A percentile compares a stretch with the other conserved stretches of the same genome.
Conservation (phyloP, 495 filamentous ascomycete genomes). For the Talaromyces proteolyticus region DNA sequence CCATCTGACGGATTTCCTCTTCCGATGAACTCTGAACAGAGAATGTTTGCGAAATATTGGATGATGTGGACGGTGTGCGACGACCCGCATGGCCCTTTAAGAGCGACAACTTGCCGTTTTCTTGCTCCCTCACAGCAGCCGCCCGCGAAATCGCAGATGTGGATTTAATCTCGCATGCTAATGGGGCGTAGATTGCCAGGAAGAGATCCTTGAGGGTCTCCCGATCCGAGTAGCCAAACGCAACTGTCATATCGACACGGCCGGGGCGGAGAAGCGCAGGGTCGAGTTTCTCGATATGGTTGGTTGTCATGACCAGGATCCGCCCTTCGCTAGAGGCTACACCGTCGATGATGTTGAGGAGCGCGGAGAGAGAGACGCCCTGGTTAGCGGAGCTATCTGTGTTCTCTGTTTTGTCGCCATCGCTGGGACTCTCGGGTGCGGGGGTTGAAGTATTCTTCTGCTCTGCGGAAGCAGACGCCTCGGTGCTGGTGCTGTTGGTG, state of each 20-base stretch:
- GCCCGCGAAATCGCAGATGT: neutral
- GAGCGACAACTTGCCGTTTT: too few species aligned
- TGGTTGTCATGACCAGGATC: slow-evolving; percentile 82
- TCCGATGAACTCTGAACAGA: neutral
- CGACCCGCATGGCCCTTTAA: neutral
- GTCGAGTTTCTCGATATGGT: slow-evolving; percentile 71
- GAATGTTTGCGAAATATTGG: neutral
- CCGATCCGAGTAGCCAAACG: slow-evolving; percentile 59
- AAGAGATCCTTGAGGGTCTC: slow-evolving; percentile 64
- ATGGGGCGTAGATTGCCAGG: slow-evolving; percentile 60
- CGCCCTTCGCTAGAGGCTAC: slow-evolving; percentile 73
- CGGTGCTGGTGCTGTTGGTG: neutral
- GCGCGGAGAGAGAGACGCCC: slow-evolving; percentile 58
- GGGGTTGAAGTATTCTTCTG: neutral
- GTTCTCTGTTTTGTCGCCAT: slow-evolving; percentile 4
- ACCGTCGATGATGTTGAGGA: slow-evolving; percentile 77
- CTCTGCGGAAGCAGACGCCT: slow-evolving; percentile 1
- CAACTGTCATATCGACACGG: slow-evolving; percentile 68
- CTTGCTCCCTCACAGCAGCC: too few species aligned
- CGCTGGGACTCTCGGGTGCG: neutral
- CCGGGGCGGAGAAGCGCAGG: slow-evolving; percentile 71
- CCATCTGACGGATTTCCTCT: slow-evolving; percentile 16
- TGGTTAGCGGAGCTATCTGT: slow-evolving; percentile 11
- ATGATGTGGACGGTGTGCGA: neutral
- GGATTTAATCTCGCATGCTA: slow-evolving; percentile 17